Percentiles rank a stretch among this genome's conserved stretches.
phyloP scores from a whole-genome alignment of 495 filamentous ascomycete species.

The Aspergillus affinis region DNA sequence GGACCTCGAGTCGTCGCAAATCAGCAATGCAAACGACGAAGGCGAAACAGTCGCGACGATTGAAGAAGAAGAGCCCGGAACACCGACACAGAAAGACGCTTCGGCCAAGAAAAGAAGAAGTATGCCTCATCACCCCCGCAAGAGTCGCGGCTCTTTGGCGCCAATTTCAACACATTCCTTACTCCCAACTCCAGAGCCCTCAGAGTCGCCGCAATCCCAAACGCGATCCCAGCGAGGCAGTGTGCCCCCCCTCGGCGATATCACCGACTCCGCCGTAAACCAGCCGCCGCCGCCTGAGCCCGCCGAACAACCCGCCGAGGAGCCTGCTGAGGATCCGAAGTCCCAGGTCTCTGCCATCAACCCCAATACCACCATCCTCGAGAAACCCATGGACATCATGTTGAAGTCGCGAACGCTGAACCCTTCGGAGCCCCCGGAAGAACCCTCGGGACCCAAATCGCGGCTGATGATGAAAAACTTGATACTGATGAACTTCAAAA shows the following conservation, averaged over 20 bases:
- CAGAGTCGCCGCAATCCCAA: conserved; percentile 52
- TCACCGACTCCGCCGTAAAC: conserved; percentile 71
- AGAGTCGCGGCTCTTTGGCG: conserved; percentile 50
- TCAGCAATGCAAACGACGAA: conserved; percentile 34
- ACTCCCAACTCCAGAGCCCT: conserved; percentile 60
- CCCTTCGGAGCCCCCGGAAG: conserved; percentile 62
- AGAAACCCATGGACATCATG: conserved; percentile 93
- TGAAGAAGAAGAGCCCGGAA: conserved; percentile 51
- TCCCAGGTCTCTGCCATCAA: conserved; percentile 64
- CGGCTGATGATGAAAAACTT: conserved; percentile 90
- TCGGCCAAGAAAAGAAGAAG: conserved; percentile 67
- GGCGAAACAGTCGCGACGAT: conserved; percentile 49
- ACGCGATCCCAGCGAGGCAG: conserved; percentile 49
- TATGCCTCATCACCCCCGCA: conserved; percentile 54
- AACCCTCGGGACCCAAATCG: conserved; percentile 69
- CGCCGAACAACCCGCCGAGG: conserved; percentile 27
- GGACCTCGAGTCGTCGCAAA: conserved; percentile 33
- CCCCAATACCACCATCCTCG: conserved; percentile 69
- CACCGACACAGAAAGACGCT: conserved; percentile 62
- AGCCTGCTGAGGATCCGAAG: conserved; percentile 36
- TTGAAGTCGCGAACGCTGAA: conserved; percentile 78
- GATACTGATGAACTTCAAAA: conserved; percentile 94
- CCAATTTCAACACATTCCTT: conserved; percentile 45
- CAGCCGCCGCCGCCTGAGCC: conserved; percentile 45
- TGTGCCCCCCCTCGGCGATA: conserved; percentile 70